Percentiles rank a stretch among this genome's conserved stretches.
Evolutionary conservation across 2,329 filamentous ascomycete genomes (phyloP).

Genomic region (Ambrosiella xylebori): DNA sequence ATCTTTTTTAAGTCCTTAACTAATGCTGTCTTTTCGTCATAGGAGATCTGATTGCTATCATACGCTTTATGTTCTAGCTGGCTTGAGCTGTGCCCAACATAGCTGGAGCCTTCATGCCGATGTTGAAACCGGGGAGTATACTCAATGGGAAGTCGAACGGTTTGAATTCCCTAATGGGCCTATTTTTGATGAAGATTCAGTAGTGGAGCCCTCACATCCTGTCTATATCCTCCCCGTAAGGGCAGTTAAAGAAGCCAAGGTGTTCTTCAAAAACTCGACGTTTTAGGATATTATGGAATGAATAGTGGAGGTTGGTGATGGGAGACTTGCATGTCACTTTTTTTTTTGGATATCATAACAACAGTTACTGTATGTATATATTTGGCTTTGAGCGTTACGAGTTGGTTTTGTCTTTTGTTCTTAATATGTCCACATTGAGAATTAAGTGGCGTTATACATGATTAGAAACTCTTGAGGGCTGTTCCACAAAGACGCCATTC

Average conservation of each 20-base stretch:
- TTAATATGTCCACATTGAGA: no score
- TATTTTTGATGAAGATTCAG: conserved; percentile 52
- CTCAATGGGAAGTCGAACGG: conserved; percentile 4
- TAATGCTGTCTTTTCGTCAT: conserved; percentile 1
- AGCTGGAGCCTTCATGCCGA: conserved; percentile 31
- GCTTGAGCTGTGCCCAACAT: conserved; percentile 69
- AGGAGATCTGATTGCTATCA: conserved; percentile 78
- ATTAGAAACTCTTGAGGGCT: no score
- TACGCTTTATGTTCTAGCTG: conserved; percentile 78
- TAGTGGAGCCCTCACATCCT: conserved; percentile 57
- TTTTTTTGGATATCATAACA: not conserved
- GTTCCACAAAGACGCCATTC: no score
- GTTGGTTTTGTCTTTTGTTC: no score
- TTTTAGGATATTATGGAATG: conserved; percentile 18
- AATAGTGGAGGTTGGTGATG: not conserved
- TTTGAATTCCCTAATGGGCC: conserved; percentile 20
- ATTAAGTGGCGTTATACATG: no score
- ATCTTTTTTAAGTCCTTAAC: not conserved
- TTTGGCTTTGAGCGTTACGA: not conserved
- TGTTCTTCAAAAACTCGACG: conserved; percentile 35
- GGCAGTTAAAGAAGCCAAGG: conserved; percentile 44
- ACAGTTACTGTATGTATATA: not conserved
- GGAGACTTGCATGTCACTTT: not conserved
- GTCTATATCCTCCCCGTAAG: conserved; percentile 69
- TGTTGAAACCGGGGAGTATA: conserved; percentile 6